phyloP scores from a whole-genome alignment of 2,329 filamentous ascomycete species.

The Amphichorda felina region DNA sequence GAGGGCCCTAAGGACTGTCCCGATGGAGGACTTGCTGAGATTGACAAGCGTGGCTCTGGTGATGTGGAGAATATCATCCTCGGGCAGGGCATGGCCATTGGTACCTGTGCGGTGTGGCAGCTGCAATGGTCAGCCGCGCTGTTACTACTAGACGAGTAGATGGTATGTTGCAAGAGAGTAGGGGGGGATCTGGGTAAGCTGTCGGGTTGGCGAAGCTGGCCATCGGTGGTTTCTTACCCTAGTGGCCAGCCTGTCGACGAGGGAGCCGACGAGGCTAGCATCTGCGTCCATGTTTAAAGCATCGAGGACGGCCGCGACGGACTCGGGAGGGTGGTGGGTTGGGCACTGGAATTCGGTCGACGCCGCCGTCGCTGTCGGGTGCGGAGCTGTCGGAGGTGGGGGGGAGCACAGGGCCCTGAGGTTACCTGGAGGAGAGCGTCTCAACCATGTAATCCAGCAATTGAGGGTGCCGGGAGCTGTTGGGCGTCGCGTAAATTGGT shows the following conservation, averaged over 20 bases:
- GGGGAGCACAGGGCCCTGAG: no score
- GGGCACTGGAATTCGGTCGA: neutral
- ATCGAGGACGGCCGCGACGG: conserved; percentile 2
- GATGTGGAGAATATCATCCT: conserved; percentile 49
- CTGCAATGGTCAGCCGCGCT: conserved; percentile 27
- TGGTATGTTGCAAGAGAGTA: neutral
- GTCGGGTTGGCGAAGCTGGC: neutral
- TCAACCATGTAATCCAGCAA: no score
- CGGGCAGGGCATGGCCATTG: conserved; percentile 39
- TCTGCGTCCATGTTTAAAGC: conserved; percentile 40
- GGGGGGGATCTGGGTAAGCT: no score
- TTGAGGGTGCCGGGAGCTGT: no score
- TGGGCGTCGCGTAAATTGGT: no score
- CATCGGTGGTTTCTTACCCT: conserved; percentile 30
- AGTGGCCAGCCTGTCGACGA: conserved; percentile 50
- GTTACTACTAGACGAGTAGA: neutral
- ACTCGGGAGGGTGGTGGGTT: neutral
- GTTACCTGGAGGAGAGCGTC: no score
- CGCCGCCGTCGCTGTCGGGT: no score
- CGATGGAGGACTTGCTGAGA: conserved; percentile 42
- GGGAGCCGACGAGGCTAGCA: conserved; percentile 45
- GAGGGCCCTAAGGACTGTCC: conserved; percentile 43
- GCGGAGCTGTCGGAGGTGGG: no score
- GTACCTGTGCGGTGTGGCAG: conserved; percentile 53
- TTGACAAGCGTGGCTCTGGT: conserved; percentile 50